Percentiles rank a stretch among this genome's conserved stretches.
Evolutionary conservation across 2,329 filamentous ascomycete species (phyloP).

Genomic region (Verticillium zaregamsianum): DNA sequence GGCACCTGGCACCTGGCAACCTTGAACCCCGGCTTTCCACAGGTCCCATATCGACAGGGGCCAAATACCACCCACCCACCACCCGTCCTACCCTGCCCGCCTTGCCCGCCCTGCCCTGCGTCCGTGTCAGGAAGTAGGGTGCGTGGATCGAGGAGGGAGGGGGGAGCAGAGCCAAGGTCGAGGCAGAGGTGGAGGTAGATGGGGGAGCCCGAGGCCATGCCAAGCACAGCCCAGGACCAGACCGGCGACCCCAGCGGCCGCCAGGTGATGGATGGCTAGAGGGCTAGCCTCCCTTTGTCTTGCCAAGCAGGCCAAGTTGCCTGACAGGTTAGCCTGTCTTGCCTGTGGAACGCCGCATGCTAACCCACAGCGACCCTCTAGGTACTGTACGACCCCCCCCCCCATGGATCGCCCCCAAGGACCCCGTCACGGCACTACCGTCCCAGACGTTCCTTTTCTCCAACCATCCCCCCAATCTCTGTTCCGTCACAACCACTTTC

Average conservation of each 20-base stretch:
- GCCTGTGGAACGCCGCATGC: not conserved
- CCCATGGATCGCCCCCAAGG: not conserved
- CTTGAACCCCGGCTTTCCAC: not conserved
- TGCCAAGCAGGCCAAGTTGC: not conserved
- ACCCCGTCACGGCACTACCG: not conserved
- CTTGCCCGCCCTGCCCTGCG: not conserved
- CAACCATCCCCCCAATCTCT: not conserved
- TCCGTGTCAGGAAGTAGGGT: not conserved
- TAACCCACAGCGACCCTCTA: not conserved
- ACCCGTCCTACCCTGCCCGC: no score
- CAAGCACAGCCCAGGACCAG: not conserved
- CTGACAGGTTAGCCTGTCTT: not conserved
- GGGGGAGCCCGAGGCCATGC: not conserved
- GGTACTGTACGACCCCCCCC: no score
- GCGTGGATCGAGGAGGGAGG: not conserved
- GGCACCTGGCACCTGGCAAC: not conserved
- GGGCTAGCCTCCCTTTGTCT: not conserved
- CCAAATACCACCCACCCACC: not conserved
- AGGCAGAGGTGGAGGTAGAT: not conserved
- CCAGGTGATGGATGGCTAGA: not conserved
- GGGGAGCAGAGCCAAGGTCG: not conserved
- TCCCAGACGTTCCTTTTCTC: not conserved
- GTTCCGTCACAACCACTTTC: not conserved
- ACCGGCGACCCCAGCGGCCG: not conserved
- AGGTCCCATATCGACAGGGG: not conserved